phyloP scores from a whole-genome alignment of 202 grass and related monocot genomes.

The Schoenoplectus triqueter region DNA sequence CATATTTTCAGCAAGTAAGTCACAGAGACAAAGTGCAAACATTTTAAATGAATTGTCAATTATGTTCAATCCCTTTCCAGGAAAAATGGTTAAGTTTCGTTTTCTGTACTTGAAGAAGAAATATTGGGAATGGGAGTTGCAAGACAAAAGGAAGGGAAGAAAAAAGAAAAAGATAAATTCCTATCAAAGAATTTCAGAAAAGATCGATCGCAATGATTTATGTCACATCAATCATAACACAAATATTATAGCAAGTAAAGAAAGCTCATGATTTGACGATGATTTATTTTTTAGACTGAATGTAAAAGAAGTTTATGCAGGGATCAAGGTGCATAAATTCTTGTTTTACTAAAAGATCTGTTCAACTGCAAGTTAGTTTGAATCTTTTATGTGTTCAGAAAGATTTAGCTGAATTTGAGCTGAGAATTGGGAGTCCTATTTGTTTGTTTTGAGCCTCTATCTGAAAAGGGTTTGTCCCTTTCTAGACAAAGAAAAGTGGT shows the following conservation, averaged over 20 bases:
- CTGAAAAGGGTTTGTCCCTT: slow-evolving; percentile 42
- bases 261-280: slow-evolving; percentile 41
- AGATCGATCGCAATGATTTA: slow-evolving; percentile 38
- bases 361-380: slow-evolving; percentile 37
- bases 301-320: slow-evolving; percentile 27
- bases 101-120: slow-evolving; percentile 29
- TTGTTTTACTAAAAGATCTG: not conserved
- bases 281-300: slow-evolving; percentile 8
- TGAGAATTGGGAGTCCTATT: slow-evolving; percentile 31
- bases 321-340: slow-evolving; percentile 18
- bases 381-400: slow-evolving; percentile 11
- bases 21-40: not conserved
- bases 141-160: slow-evolving; percentile 31
- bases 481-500: slow-evolving; percentile 36
- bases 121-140: slow-evolving; percentile 27
- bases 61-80: not conserved
- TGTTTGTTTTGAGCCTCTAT: slow-evolving; percentile 35
- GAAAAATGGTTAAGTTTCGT: not conserved
- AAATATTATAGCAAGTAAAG: slow-evolving; percentile 14
- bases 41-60: slow-evolving; percentile 26
- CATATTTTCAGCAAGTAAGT: not conserved
- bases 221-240: slow-evolving; percentile 42
- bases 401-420: slow-evolving; percentile 37
- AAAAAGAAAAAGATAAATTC: slow-evolving; percentile 29
- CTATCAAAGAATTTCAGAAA: slow-evolving; percentile 36